Evolutionary conservation across 2,329 filamentous ascomycete genomes (phyloP).

Genomic region (Sclerotiophoma versabilis): DNA sequence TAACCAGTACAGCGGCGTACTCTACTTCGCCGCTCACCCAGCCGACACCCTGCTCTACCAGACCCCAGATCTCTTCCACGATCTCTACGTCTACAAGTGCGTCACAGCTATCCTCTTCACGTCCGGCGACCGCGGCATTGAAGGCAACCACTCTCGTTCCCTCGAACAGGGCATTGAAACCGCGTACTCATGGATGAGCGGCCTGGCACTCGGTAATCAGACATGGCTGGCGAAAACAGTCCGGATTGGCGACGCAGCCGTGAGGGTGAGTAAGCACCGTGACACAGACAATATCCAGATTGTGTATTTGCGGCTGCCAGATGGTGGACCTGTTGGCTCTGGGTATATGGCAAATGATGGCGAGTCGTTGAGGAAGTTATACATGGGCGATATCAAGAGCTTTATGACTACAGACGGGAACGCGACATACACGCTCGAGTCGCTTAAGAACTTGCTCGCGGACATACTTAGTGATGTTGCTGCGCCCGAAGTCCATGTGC

Average conservation of each 20-base stretch:
- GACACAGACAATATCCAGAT: conserved; percentile 30
- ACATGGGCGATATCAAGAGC: conserved; percentile 22
- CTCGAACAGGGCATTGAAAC: conserved; percentile 33
- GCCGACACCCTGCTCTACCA: conserved; percentile 38
- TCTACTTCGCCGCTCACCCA: conserved; percentile 40
- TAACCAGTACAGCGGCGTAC: conserved; percentile 22
- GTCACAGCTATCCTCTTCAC: conserved; percentile 36
- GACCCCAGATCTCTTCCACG: conserved; percentile 39
- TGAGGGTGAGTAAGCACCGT: conserved; percentile 21
- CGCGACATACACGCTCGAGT: conserved; percentile 29
- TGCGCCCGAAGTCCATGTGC: conserved; percentile 28
- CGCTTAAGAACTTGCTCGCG: conserved; percentile 26
- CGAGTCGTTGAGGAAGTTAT: conserved; percentile 33
- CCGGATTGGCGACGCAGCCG: conserved; percentile 10
- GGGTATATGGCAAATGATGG: conserved; percentile 23
- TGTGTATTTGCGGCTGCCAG: conserved; percentile 37
- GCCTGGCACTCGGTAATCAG: conserved; percentile 3
- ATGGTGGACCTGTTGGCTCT: conserved; percentile 27
- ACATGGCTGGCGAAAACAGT: conserved; percentile 16
- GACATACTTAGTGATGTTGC: conserved; percentile 23
- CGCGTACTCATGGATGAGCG: conserved; percentile 33
- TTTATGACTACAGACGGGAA: conserved; percentile 29
- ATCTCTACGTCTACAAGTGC: conserved; percentile 38
- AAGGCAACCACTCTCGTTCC: conserved; percentile 20
- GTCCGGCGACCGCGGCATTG: conserved; percentile 30